Base-by-base conservation (phyloP, 2,329 filamentous ascomycete species). In the Penicillium hesseltinei region DNA sequence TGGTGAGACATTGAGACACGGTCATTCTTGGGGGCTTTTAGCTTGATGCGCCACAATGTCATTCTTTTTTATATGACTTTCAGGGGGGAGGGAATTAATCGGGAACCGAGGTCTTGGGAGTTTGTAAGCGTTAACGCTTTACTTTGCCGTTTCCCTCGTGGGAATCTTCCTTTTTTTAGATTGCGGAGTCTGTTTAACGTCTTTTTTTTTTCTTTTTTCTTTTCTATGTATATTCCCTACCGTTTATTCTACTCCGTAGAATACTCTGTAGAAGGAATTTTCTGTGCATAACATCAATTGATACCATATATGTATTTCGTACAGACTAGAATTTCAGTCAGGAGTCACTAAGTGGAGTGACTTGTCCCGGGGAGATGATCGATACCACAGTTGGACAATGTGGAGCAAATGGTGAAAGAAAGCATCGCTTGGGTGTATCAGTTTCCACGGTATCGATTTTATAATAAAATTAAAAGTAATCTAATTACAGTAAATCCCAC, bases 361-460 rank as follows among this genome's bases (percentile, higher is more conserved):
- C 40, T 61, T 54, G 57, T 48, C 51, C 55, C 48, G 57, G 62
- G 51, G 51, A 59, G 57, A 47, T 57, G 62, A 63, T 65, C 62
- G 0, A 53, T 65, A 53, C 62, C 55, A 44, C n/a, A 31, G 53
- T 60, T 54, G 62, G 61, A 52, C 43, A 47, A 7, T 35, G 57
- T 54, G 55, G 61, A 50, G 51, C 39, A 23, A 38, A 25, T 25
- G 27, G 38, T 8, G 38, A 42, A 42, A 50, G 35, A 42, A 42
- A 29, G 42, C 15, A 44, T 29, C 42, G 23, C 15, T 36, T 44
- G 19, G 29, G 25, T 29, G 25, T 45, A 51, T 55, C 51, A 45
- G 25, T 51, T 51, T 19, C 47, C 45, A 51, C 23, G n/a, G 38
- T 44, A 38, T 46, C 21, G 5, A 51, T 35, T 51, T 44, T 9